Evolutionary conservation across 2,329 filamentous ascomycete genomes (phyloP).

Genomic region (Aspergillus neoniger): DNA sequence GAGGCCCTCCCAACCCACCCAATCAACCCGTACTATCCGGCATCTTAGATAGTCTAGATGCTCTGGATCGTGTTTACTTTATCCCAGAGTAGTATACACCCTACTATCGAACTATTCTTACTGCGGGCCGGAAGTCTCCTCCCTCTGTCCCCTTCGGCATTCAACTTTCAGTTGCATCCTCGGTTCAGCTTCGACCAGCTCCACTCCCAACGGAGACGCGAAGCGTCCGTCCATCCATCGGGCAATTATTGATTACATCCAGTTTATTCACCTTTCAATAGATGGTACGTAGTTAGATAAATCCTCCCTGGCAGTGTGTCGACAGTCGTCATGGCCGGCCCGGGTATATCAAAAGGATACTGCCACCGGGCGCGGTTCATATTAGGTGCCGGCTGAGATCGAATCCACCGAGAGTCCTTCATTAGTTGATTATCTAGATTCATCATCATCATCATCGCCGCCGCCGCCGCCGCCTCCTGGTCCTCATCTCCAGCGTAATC

Average conservation of each 20-base stretch:
- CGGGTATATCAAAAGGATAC: not conserved
- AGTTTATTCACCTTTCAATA: too few relatives aligned
- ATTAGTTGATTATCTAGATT: not conserved
- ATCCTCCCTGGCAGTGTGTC: not conserved
- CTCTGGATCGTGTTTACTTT: not conserved
- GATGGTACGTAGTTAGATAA: too few relatives aligned
- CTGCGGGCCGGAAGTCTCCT: not conserved
- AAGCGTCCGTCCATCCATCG: not conserved
- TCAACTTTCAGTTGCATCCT: slow-evolving; percentile 2
- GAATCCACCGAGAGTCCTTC: not conserved
- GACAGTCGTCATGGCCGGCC: not conserved
- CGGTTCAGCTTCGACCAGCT: slow-evolving; percentile 4
- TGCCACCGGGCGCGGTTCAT: not conserved
- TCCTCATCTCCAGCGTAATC: not conserved
- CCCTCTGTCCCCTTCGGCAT: slow-evolving; percentile 1
- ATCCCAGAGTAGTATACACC: not conserved
- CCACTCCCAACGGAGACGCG: not conserved
- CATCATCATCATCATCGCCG: not conserved
- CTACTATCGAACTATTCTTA: not conserved
- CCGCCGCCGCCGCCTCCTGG: too few relatives aligned
- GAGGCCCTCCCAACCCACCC: not conserved
- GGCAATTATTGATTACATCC: not conserved
- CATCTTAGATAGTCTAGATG: not conserved
- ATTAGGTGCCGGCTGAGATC: not conserved
- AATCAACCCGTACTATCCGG: not conserved